A percentile compares a stretch with the other conserved stretches of the same genome.
Evolutionary conservation across 2,329 filamentous ascomycete species (phyloP).

Genomic region (Alternaria sp.): DNA sequence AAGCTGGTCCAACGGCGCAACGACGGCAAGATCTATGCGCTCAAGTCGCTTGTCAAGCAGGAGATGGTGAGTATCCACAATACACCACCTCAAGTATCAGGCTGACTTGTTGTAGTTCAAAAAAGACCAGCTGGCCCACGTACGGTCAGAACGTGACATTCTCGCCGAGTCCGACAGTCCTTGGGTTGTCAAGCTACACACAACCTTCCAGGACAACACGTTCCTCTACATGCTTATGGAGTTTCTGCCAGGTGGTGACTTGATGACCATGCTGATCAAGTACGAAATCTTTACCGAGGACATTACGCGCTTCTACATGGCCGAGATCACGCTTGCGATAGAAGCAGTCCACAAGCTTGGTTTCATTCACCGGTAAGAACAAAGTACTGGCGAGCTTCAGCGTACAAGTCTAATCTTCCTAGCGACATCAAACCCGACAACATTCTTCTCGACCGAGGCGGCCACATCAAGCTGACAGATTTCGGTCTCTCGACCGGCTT

Average conservation of each 20-base stretch:
- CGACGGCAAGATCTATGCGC: constrained; percentile 95
- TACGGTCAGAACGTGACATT: constrained; percentile 96
- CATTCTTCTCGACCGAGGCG: constrained; percentile 91
- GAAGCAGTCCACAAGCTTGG: constrained; percentile 97
- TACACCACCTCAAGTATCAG: no score
- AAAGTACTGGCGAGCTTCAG: no score
- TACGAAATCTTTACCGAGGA: constrained; percentile 99
- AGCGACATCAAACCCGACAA: constrained; percentile 99
- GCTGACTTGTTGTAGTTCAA: constrained; percentile 70
- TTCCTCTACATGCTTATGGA: constrained; percentile 99
- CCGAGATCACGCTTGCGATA: constrained; percentile 96
- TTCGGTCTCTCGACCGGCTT: constrained; percentile 98
- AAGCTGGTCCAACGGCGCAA: constrained; percentile 96
- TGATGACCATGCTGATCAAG: constrained; percentile 99
- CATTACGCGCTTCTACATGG: constrained; percentile 99
- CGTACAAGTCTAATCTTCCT: constrained; percentile 32
- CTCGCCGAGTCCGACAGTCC: constrained; percentile 98
- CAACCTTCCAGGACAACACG: constrained; percentile 94
- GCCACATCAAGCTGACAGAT: constrained; percentile 97
- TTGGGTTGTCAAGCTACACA: constrained; percentile 98
- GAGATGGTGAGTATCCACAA: constrained; percentile 72
- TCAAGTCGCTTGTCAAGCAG: constrained; percentile 98
- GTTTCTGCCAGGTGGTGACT: constrained; percentile 94
- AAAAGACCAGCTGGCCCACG: constrained; percentile 96
- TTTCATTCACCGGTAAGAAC: constrained; percentile 87